Conservation (phyloP, 1,284 basidiomycete genomes). For the Entoloma clypeatum region DNA sequence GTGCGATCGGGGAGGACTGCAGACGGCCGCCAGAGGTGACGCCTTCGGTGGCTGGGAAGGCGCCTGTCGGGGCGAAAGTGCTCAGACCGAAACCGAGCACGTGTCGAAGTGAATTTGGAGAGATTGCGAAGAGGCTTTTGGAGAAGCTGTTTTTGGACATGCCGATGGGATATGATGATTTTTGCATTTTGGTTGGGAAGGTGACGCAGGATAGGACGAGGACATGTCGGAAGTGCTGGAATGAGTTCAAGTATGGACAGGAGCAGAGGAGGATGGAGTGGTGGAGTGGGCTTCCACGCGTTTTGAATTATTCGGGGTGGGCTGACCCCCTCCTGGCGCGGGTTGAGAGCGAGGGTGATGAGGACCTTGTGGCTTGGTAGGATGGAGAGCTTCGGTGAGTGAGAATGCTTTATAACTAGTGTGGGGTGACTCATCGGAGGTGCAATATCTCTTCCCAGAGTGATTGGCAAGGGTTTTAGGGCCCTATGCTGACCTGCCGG, state of each 20-base stretch:
- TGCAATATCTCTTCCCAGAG: too few species aligned
- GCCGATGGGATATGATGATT: conserved; percentile 17
- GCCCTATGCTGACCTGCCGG: too few species aligned
- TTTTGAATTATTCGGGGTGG: conserved; percentile 14
- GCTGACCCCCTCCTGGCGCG: conserved; percentile 9
- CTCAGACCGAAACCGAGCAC: conserved; percentile 7
- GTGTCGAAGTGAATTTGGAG: conserved; percentile 13
- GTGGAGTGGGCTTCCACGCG: conserved; percentile 16
- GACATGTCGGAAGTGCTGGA: conserved; percentile 16
- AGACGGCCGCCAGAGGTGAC: conserved; percentile 10
- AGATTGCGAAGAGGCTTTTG: conserved; percentile 9
- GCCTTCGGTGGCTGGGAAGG: conserved; percentile 9
- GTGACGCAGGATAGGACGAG: conserved; percentile 8
- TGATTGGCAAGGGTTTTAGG: too few species aligned
- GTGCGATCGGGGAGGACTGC: conserved; percentile 11
- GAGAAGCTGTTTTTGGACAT: conserved; percentile 13
- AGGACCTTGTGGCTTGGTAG: too few species aligned
- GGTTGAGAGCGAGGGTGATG: too few species aligned
- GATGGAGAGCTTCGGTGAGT: too few species aligned
- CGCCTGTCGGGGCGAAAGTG: conserved; percentile 16
- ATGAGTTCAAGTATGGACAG: conserved; percentile 8
- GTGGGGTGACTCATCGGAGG: too few species aligned
- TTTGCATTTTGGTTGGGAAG: conserved; percentile 6
- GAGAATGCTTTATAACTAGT: too few species aligned
- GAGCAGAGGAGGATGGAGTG: conserved; percentile 9